phyloP scores from a whole-genome alignment of 495 filamentous ascomycete genomes.

The Alectoria sarmentosa region DNA sequence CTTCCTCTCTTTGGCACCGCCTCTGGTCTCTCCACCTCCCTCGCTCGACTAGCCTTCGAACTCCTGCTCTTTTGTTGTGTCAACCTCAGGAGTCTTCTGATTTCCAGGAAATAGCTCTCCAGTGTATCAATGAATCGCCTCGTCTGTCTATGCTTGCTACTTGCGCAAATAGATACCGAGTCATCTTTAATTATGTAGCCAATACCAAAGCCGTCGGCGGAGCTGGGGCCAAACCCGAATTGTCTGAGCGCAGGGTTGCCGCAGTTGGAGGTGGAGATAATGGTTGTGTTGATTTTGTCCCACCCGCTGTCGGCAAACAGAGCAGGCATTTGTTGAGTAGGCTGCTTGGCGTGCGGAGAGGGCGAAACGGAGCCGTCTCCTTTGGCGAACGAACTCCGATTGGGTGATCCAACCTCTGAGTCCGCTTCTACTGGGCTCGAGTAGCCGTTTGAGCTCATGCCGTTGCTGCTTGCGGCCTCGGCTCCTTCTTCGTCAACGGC shows the following conservation, averaged over 20 bases:
- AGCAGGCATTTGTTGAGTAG: slow-evolving; percentile 50
- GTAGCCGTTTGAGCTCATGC: slow-evolving; percentile 52
- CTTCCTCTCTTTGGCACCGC: slow-evolving; percentile 34
- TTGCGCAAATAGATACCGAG: slow-evolving; percentile 82
- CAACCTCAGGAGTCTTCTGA: slow-evolving; percentile 70
- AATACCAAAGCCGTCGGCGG: slow-evolving; percentile 92
- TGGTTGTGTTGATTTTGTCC: slow-evolving; percentile 92
- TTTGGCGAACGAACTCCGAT: slow-evolving; percentile 42
- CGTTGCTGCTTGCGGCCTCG: slow-evolving; percentile 47
- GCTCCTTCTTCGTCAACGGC: slow-evolving; percentile 66
- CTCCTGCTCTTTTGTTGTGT: slow-evolving; percentile 50
- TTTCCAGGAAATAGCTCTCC: slow-evolving; percentile 84
- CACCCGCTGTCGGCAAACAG: slow-evolving; percentile 86
- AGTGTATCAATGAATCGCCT: slow-evolving; percentile 81
- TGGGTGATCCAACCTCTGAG: slow-evolving; percentile 48
- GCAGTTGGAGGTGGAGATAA: slow-evolving; percentile 96
- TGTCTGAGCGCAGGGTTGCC: slow-evolving; percentile 95
- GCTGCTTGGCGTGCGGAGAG: slow-evolving; percentile 31
- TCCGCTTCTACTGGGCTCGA: slow-evolving; percentile 44
- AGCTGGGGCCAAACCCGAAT: slow-evolving; percentile 94
- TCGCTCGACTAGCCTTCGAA: slow-evolving; percentile 51
- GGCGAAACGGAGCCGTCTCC: slow-evolving; percentile 35
- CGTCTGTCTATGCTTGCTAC: slow-evolving; percentile 88
- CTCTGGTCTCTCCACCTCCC: slow-evolving; percentile 57
- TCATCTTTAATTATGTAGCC: slow-evolving; percentile 99